Base-by-base conservation (phyloP, 2,329 filamentous ascomycete species). In the Stachybotrys echinatus region DNA sequence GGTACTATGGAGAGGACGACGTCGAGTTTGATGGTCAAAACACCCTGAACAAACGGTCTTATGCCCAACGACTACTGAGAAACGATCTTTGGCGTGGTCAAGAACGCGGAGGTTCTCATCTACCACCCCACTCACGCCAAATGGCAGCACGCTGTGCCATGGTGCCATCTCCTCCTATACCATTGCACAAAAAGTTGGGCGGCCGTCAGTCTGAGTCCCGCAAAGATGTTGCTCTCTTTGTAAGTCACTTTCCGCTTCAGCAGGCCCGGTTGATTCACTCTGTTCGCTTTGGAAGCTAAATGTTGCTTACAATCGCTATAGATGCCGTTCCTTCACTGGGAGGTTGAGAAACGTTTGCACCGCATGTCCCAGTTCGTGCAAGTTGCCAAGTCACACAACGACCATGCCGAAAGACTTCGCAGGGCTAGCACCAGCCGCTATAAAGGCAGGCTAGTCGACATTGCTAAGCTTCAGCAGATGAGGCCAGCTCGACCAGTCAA, bases 281-380 rank as follows among this genome's bases (percentile, higher is more conserved):
- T 34, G 27, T 2, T 14, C 14, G 14, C 27, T 10, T 34, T 8
- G 14, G 27, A 14, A 34, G 27, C 27, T 34, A 34, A 34, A 10
- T 8, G 10, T 3, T 45, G n/a, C 23, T 34, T n/a, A 27, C 37
- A 12, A 17, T 20, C 20, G 23, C 4, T 17, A 4, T n/a, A 55
- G 53, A 55, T 57, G 53, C 55, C 55, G 10, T 57, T 27, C 49
- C 45, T 57, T 17, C 55, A 57, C 45, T 57, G 51, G 51, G 55
- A 57, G 14, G 53, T 54, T 5, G 55, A 57, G 31, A 53, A 54
- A 27, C 51, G 55, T 17, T 48, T 54, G 14, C 50, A 53, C 19
- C 48, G 53, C n/a, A 55, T 54, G 55, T 37, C 22, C n/a, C 51
- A 54, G 46, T 55, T 55, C 37, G 48, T 55, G 20, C 49, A 57